Conservation (phyloP, 257 asterid genomes). For the Fraxinus quadrangulata region DNA sequence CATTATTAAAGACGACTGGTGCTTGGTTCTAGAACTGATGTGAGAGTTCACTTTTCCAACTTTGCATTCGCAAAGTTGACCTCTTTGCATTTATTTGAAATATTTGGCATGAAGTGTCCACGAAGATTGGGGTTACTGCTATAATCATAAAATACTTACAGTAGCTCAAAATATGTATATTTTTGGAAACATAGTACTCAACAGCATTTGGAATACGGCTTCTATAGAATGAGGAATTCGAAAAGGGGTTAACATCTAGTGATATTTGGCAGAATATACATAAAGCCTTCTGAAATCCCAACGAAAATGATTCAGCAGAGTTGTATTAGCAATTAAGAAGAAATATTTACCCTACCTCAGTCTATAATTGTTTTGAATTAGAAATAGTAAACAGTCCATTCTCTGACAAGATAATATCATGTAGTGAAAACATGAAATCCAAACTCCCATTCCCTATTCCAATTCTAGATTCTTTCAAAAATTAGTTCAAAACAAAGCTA, state of each 20-base stretch:
- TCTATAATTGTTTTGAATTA: background rate
- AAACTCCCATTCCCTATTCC: background rate
- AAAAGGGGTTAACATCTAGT: background rate
- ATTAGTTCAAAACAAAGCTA: too few species aligned
- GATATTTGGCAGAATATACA: background rate
- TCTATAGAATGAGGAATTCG: background rate
- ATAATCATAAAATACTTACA: background rate
- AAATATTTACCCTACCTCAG: background rate
- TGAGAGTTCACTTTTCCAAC: background rate
- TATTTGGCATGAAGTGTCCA: background rate
- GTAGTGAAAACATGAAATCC: too few species aligned
- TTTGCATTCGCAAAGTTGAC: background rate
- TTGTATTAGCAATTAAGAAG: background rate
- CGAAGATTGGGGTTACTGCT: background rate
- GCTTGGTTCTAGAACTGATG: background rate
- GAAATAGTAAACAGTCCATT: background rate
- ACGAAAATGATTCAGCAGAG: background rate
- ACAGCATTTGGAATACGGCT: background rate
- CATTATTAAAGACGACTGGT: background rate
- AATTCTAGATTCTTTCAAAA: too few species aligned
- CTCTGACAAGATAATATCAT: background rate
- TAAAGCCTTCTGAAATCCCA: background rate
- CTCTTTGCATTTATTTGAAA: background rate
- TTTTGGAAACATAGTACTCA: background rate
- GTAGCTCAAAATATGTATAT: background rate